A percentile compares a stretch with the other conserved stretches of the same genome.
These are phyloP conservation scores for Penicillium argentinense DNA, from an alignment of 495 filamentous ascomycete genomes.

Conservation along the genomic window DNA sequence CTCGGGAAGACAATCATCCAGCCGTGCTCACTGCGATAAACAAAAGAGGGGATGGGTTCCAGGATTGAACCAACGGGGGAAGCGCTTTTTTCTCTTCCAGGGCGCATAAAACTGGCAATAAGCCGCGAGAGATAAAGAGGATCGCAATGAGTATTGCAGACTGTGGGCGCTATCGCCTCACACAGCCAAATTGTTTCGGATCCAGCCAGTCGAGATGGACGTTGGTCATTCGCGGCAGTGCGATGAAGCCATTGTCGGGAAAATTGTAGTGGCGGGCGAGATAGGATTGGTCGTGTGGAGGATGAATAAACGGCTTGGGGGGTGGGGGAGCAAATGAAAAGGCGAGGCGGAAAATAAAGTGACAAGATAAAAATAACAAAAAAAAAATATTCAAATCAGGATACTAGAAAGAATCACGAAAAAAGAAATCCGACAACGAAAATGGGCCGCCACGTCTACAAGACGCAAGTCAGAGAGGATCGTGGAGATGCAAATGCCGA, in stretches of 20 bases:
- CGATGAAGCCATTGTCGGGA: slow-evolving; percentile 12
- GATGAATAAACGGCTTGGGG: slow-evolving; percentile 5
- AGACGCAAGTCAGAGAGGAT: slow-evolving; percentile 15
- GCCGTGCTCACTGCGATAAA: background rate
- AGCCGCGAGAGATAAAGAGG: background rate
- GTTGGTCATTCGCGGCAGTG: slow-evolving; percentile 4
- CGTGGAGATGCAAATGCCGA: slow-evolving; percentile 27
- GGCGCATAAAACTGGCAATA: slow-evolving; percentile 6
- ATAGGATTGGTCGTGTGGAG: background rate
- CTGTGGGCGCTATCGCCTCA: background rate
- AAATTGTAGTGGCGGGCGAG: background rate
- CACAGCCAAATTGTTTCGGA: slow-evolving; percentile 4
- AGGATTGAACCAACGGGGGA: background rate
- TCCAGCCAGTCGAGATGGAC: background rate
- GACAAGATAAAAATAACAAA: slow-evolving; percentile 3
- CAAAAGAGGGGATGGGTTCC: slow-evolving; percentile 14
- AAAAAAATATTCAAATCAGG: background rate
- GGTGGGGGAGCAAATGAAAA: background rate
- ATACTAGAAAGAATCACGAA: background rate
- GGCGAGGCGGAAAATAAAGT: background rate
- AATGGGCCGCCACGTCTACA: slow-evolving; percentile 10
- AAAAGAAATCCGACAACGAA: background rate
- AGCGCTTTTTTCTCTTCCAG: slow-evolving; percentile 45
- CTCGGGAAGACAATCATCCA: slow-evolving; percentile 7
- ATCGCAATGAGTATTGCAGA: too few relatives aligned